These are phyloP conservation scores for Candida nonsorbophila DNA, from an alignment of 805 yeast species.

Conservation along the genomic window DNA sequence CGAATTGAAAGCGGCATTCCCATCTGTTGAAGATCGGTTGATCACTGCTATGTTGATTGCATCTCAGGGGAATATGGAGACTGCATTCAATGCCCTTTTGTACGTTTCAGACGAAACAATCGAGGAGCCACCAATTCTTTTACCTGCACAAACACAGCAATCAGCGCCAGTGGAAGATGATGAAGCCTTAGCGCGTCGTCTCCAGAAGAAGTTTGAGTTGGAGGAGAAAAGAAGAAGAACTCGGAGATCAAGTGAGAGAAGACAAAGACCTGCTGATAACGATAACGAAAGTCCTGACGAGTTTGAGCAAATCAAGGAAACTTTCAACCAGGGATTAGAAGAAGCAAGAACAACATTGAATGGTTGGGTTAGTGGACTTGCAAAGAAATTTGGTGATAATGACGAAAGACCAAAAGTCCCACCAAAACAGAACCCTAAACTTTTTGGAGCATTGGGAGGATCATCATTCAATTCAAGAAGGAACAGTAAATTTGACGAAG, in stretches of 20 bases:
- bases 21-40: conserved; percentile 63
- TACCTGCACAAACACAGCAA: conserved; percentile 1
- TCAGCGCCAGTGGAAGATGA: conserved; percentile 42
- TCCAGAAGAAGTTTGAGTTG: conserved; percentile 60
- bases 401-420: conserved; percentile 10
- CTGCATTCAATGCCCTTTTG: conserved; percentile 84
- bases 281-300: conserved; percentile 42
- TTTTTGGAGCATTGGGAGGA: conserved; percentile 44
- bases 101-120: conserved; percentile 70
- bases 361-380: conserved; percentile 70
- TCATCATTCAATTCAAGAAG: conserved; percentile 24
- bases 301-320: conserved; percentile 61
- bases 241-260: too few relatives aligned
- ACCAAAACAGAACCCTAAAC: conserved; percentile 17
- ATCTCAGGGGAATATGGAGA: conserved; percentile 71
- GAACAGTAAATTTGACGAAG: conserved; percentile 41
- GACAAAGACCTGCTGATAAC: conserved; percentile 11
- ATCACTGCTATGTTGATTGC: conserved; percentile 82
- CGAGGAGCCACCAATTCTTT: conserved; percentile 47
- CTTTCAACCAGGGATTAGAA: conserved; percentile 68
- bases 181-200: conserved; percentile 73
- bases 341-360: conserved; percentile 75
- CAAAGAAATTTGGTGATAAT: conserved; percentile 41
- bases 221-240: conserved; percentile 36
- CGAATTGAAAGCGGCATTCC: conserved; percentile 82